phyloP scores from a whole-genome alignment of 768 basidiomycete genomes.

The Rhizopogon sp. region DNA sequence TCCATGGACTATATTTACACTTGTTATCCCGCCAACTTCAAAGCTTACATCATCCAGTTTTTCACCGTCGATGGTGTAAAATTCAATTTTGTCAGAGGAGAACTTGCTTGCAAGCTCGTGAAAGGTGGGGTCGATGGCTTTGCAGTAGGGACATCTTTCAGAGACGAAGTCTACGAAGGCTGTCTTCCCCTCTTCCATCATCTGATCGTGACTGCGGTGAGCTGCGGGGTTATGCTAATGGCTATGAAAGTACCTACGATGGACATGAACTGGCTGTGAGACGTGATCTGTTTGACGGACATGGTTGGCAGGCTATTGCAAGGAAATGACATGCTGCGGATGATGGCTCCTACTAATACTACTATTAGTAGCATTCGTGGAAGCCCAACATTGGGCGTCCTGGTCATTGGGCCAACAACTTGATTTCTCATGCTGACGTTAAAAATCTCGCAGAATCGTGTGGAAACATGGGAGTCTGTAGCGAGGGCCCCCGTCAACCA shows the following conservation, averaged over 20 bases:
- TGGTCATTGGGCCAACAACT: too few species aligned
- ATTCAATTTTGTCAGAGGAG: conserved; percentile 33
- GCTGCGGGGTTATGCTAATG: not conserved
- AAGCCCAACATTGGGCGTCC: too few species aligned
- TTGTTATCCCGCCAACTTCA: conserved; percentile 36
- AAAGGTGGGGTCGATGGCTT: conserved; percentile 2
- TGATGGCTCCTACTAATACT: too few species aligned
- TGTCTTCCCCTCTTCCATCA: conserved; percentile 4
- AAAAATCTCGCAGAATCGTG: too few species aligned
- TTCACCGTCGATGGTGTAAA: conserved; percentile 74
- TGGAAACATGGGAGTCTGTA: too few species aligned
- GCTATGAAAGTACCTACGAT: not conserved
- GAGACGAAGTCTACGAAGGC: conserved; percentile 16
- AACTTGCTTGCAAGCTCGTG: conserved; percentile 1
- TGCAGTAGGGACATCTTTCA: not conserved
- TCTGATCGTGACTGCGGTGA: not conserved
- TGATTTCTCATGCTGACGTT: too few species aligned
- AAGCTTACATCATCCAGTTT: conserved; percentile 40
- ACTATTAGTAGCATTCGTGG: too few species aligned
- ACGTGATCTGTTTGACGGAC: conserved; percentile 4
- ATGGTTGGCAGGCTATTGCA: not conserved
- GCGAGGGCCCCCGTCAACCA: not conserved
- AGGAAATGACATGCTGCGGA: not conserved
- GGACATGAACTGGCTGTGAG: conserved; percentile 1
- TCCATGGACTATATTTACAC: not conserved